phyloP scores from a whole-genome alignment of 768 basidiomycete species.

The Kwoniella mangroviensis region DNA sequence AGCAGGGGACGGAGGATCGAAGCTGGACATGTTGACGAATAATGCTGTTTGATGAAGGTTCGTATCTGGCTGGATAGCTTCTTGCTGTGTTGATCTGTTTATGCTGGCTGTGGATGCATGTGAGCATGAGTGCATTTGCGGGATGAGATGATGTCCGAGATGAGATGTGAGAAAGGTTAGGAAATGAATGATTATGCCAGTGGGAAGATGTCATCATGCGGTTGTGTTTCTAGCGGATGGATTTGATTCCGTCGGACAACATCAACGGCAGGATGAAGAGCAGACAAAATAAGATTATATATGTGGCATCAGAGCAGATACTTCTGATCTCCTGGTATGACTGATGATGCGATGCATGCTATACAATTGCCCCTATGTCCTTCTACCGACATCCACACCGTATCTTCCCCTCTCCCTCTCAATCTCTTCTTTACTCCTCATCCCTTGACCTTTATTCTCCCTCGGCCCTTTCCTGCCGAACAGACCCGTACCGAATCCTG shows the following conservation, averaged over 20 bases:
- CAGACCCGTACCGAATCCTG: conserved; percentile 71
- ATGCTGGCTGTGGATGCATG: background rate
- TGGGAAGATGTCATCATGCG: background rate
- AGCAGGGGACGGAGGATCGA: background rate
- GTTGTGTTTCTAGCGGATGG: background rate
- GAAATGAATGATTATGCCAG: background rate
- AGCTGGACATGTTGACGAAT: background rate
- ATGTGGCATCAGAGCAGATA: background rate
- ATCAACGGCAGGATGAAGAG: too few species aligned
- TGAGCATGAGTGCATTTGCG: background rate
- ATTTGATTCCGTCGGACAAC: background rate
- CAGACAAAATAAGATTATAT: too few species aligned
- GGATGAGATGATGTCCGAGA: background rate
- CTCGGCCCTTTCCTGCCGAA: conserved; percentile 73
- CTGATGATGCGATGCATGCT: background rate
- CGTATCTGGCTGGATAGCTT: background rate
- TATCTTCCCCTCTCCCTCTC: conserved; percentile 83
- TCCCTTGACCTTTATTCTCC: conserved; percentile 74
- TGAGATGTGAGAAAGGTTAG: background rate
- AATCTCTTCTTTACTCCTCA: conserved; percentile 70
- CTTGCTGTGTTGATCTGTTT: background rate
- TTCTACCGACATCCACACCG: conserved; percentile 64
- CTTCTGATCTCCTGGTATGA: background rate
- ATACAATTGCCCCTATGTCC: conserved; percentile 35
- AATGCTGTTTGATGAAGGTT: background rate